phyloP scores from a whole-genome alignment of 148 eudicot genomes.

The Vaccinium macrocarpon region DNA sequence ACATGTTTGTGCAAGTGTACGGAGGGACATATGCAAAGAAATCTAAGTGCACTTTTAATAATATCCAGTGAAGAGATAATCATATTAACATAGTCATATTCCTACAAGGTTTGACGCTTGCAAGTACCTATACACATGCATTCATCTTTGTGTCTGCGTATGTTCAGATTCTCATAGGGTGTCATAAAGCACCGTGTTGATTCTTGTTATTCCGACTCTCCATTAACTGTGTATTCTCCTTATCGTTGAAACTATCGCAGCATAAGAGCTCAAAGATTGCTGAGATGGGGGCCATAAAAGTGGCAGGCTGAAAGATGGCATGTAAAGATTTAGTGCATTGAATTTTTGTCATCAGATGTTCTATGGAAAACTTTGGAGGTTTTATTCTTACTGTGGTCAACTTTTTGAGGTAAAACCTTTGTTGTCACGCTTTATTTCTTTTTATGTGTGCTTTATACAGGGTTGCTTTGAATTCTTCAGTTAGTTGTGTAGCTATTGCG shows the following conservation, averaged over 20 bases:
- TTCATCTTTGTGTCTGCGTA: neutral
- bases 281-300: slow-evolving; percentile 79
- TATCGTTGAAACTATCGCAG: slow-evolving; percentile 44
- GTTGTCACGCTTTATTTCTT: neutral
- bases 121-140: neutral
- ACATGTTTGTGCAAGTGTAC: neutral
- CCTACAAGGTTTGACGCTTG: neutral
- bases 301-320: slow-evolving; percentile 59
- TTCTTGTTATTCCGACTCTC: neutral
- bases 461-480: neutral
- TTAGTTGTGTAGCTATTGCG: neutral
- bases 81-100: neutral
- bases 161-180: neutral
- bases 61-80: neutral
- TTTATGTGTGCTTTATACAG: neutral
- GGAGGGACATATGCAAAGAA: neutral
- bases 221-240: slow-evolving; percentile 12
- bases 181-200: neutral
- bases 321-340: slow-evolving; percentile 15
- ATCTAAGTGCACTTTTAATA: neutral
- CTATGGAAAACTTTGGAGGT: slow-evolving; percentile 40
- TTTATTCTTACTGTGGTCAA: slow-evolving; percentile 21
- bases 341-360: slow-evolving; percentile 33
- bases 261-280: slow-evolving; percentile 86
- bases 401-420: slow-evolving; percentile 32